A percentile compares a stretch with the other conserved stretches of the same genome.
These are phyloP conservation scores for Trichothecium roseum DNA, from an alignment of 2,329 filamentous ascomycete species.

Conservation along the genomic window DNA sequence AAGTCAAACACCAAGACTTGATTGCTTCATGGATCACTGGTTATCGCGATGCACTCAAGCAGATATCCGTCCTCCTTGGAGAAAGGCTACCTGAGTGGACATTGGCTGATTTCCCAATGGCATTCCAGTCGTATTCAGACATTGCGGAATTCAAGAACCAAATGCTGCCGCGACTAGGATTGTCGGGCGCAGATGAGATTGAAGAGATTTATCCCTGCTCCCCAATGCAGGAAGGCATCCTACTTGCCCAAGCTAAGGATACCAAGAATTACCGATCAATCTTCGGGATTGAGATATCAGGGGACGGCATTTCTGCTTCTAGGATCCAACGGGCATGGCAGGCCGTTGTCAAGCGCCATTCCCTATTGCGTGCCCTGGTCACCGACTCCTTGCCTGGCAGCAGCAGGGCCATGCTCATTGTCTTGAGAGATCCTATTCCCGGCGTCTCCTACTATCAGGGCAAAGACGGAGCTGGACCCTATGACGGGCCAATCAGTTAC, in stretches of 20 bases:
- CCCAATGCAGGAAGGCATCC: slow-evolving; percentile 18
- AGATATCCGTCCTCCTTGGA: slow-evolving; percentile 1
- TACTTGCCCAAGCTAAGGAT: slow-evolving; percentile 15
- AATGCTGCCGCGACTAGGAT: neutral
- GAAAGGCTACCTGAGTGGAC: slow-evolving; percentile 8
- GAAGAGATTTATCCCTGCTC: slow-evolving; percentile 21
- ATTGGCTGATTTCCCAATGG: slow-evolving; percentile 15
- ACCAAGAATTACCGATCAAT: slow-evolving; percentile 12
- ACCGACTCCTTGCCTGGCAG: slow-evolving; percentile 1
- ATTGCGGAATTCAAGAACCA: slow-evolving; percentile 3
- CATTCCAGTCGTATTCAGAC: slow-evolving; percentile 4
- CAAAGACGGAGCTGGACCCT: no score
- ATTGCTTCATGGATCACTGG: slow-evolving; percentile 1
- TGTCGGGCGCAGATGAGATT: slow-evolving; percentile 1
- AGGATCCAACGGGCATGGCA: slow-evolving; percentile 2
- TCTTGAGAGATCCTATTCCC: slow-evolving; percentile 1
- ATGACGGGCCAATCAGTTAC: no score
- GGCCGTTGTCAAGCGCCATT: slow-evolving; percentile 4
- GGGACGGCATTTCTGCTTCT: no score
- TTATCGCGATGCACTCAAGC: neutral
- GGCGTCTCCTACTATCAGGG: neutral
- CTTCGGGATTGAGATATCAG: no score
- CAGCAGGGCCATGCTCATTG: neutral
- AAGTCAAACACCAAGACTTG: neutral
- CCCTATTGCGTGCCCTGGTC: slow-evolving; percentile 1